A percentile compares a stretch with the other conserved stretches of the same genome.
Conservation (phyloP, 495 filamentous ascomycete species). For the Penicillium antarcticum region DNA sequence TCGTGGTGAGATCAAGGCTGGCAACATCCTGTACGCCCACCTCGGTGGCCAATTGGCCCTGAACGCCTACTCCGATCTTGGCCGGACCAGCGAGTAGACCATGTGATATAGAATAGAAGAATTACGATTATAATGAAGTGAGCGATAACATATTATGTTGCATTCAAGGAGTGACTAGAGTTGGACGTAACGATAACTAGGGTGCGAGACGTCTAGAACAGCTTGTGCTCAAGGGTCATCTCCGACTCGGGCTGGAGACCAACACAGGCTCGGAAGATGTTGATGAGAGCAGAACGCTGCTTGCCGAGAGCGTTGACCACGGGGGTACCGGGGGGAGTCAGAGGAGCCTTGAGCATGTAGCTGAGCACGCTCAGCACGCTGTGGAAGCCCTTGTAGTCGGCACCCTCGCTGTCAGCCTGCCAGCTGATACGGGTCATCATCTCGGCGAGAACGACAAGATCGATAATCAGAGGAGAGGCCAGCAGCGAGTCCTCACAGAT, state of each 20-base stretch:
- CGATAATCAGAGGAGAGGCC: constrained; percentile 97
- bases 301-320: constrained; percentile 96
- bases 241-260: constrained; percentile 97
- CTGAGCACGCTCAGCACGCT: constrained; percentile 95
- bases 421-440: constrained; percentile 98
- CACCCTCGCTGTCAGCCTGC: constrained; percentile 59
- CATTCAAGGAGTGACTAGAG: constrained; percentile 35
- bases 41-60: constrained; percentile 60
- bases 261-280: constrained; percentile 98
- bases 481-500: constrained; percentile 98
- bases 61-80: constrained; percentile 52
- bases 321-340: constrained; percentile 92
- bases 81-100: constrained; percentile 11
- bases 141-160: constrained; percentile 1
- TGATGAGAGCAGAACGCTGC: constrained; percentile 90
- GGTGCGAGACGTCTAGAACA: constrained; percentile 54
- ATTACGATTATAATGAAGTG: not conserved
- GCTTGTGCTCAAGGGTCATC: constrained; percentile 99
- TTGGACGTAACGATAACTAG: constrained; percentile 14
- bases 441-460: constrained; percentile 87
- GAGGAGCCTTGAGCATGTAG: constrained; percentile 99
- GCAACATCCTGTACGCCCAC: constrained; percentile 63
- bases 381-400: constrained; percentile 91
- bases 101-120: not conserved
- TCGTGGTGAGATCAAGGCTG: constrained; percentile 51